Conservation (phyloP, 2,329 filamentous ascomycete species). For the Xylariaceae sp. region DNA sequence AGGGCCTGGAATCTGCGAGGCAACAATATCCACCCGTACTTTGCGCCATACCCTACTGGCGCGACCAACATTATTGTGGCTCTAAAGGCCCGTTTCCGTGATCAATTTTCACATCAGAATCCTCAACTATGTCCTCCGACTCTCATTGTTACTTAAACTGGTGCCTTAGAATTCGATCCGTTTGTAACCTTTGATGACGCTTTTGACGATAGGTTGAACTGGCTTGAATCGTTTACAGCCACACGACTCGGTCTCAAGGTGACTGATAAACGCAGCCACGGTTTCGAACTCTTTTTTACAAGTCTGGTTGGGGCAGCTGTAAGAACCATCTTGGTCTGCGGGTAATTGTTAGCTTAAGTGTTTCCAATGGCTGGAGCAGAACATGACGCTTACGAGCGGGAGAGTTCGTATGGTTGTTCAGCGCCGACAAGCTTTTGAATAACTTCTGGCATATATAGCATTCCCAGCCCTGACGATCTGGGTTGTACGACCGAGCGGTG, state of each 20-base stretch:
- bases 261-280: conserved; percentile 39
- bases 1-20: too few relatives aligned
- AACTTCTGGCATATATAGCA: conserved; percentile 21
- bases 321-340: conserved; percentile 37
- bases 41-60: too few relatives aligned
- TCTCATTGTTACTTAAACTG: too few relatives aligned
- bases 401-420: conserved; percentile 55
- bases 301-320: conserved; percentile 38
- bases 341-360: neutral
- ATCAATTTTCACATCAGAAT: too few relatives aligned
- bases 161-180: too few relatives aligned
- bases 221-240: conserved; percentile 38
- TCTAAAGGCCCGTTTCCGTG: too few relatives aligned
- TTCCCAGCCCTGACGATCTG: conserved; percentile 5
- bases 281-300: conserved; percentile 39
- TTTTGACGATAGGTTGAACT: too few relatives aligned
- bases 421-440: conserved; percentile 8
- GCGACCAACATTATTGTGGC: too few relatives aligned
- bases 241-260: conserved; percentile 43
- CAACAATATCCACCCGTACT: too few relatives aligned
- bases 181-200: too few relatives aligned
- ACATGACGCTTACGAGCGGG: conserved; percentile 41
- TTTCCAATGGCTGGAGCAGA: neutral
- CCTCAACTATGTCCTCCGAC: too few relatives aligned
- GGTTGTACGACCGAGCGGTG: conserved; percentile 15